These are phyloP conservation scores for Borovskyia barvae DNA, from an alignment of 208 protist species.

Conservation along the genomic window DNA sequence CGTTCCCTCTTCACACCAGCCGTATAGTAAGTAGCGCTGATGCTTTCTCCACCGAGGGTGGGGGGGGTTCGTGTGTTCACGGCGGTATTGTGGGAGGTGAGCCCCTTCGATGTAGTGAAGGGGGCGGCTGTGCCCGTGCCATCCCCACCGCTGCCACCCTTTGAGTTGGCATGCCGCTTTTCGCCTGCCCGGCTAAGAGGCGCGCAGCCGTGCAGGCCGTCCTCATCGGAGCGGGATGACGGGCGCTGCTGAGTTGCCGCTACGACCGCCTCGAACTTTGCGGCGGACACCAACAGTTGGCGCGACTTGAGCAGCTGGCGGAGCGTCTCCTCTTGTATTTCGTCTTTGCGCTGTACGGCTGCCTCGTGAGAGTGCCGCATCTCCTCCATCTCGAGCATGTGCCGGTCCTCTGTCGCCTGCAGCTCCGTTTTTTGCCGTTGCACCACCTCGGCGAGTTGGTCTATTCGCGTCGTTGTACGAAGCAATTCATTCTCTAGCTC, in stretches of 20 bases:
- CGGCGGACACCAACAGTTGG: slow-evolving; percentile 38
- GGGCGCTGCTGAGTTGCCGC: too few relatives aligned
- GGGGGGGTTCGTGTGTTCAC: slow-evolving; percentile 1
- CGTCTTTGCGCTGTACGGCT: slow-evolving; percentile 37
- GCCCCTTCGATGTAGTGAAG: too few relatives aligned
- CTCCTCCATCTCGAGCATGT: slow-evolving; percentile 47
- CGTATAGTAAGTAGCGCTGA: too few relatives aligned
- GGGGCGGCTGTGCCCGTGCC: too few relatives aligned
- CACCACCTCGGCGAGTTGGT: slow-evolving; percentile 42
- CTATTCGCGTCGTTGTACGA: slow-evolving; percentile 39
- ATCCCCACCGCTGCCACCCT: not conserved
- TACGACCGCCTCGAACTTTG: slow-evolving; percentile 37
- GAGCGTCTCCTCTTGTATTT: slow-evolving; percentile 54
- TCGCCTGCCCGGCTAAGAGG: too few relatives aligned
- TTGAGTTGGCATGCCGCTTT: too few relatives aligned
- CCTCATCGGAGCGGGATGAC: too few relatives aligned
- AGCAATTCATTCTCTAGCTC: slow-evolving; percentile 40
- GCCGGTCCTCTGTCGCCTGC: slow-evolving; percentile 29
- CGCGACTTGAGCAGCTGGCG: slow-evolving; percentile 44
- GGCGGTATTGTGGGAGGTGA: not conserved
- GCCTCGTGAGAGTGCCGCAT: slow-evolving; percentile 38
- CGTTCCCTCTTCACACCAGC: too few relatives aligned
- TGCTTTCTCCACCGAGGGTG: too few relatives aligned
- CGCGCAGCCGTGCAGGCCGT: not conserved
- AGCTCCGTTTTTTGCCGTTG: slow-evolving; percentile 41